Base-by-base conservation (phyloP, 2,329 filamentous ascomycete species). In the Dactylellina cionopaga region DNA sequence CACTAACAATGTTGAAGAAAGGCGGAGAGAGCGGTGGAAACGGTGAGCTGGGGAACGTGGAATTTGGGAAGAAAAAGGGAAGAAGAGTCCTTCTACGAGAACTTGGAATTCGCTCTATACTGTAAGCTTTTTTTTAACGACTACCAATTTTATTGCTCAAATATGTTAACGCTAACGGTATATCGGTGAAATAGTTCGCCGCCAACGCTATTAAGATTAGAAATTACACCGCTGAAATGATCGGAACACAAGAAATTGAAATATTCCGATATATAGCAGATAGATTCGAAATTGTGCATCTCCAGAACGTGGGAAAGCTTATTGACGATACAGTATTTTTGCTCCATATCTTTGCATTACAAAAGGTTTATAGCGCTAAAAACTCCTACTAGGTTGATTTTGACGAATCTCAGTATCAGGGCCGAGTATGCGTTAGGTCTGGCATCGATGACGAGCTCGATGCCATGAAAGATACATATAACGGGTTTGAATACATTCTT, bases 401-500 rank as follows among this genome's bases (percentile, higher is more conserved):
- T 76, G 86, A 92, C 29, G 85, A 87, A 68, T 94, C 92, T 0
- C 87, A 87, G 63, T 84, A 88, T 49, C 87, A 90, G 74, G 86
- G 87, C 63, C 88, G 90, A 22, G 91, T 90, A 0, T 88, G 92
- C 1, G 88, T 99, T 10, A 87, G 86, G 52, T 80, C 85, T 17
- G 91, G 92, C 0, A 81, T 96, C 11, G 89, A 95, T 77, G 80
- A 84, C 25, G 85, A 90, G 41, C 85, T 99, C 0, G 95, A 99
- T 78, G 83, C 86, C 19, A 84, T 94, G 76, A 96, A 93, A 79
- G 85, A 87, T 71, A 87, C 84, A 1, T 96, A 96, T 74, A 88
- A 91, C 75, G 91, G 90, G 0, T 86, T 98, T 76, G 89, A 90
- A 59, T 84, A 85, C 68, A 84, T 97, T 10, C 84, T 99, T 11